Conservation (phyloP, 1,284 basidiomycete species). For the Trametes versicolor region DNA sequence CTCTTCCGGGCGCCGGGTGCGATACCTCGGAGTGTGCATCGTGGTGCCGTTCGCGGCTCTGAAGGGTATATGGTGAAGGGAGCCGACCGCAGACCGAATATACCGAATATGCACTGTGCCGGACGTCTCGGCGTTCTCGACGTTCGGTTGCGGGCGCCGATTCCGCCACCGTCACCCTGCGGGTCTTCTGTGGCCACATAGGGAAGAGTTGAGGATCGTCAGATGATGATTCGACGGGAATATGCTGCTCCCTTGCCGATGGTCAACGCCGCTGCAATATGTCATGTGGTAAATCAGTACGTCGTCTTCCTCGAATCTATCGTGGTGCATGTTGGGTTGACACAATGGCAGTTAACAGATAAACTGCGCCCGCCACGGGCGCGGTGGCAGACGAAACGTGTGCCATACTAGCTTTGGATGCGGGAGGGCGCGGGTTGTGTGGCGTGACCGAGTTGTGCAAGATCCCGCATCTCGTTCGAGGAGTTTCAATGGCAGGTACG, state of each 20-base stretch:
- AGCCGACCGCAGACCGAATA: background rate
- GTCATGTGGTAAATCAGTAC: background rate
- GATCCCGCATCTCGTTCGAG: constrained; percentile 2
- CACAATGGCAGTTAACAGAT: background rate
- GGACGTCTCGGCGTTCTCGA: background rate
- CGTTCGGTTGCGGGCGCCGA: background rate
- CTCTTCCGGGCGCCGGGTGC: background rate
- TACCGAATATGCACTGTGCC: constrained; percentile 2
- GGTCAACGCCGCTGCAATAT: background rate
- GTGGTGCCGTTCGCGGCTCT: background rate
- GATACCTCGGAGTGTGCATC: background rate
- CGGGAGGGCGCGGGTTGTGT: background rate
- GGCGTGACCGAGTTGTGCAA: constrained; percentile 6
- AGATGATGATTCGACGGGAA: background rate
- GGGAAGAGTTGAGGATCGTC: background rate
- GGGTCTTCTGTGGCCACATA: background rate
- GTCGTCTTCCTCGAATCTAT: background rate
- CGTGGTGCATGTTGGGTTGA: background rate
- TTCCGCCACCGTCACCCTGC: constrained; percentile 3
- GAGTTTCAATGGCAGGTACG: constrained; percentile 6
- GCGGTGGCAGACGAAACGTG: constrained; percentile 8
- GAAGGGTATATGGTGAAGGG: background rate
- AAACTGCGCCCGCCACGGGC: background rate
- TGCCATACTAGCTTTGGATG: constrained; percentile 2
- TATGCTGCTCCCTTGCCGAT: background rate